Conservation (phyloP, 139 green algal species). For the Tetratostichococcus sp. region DNA sequence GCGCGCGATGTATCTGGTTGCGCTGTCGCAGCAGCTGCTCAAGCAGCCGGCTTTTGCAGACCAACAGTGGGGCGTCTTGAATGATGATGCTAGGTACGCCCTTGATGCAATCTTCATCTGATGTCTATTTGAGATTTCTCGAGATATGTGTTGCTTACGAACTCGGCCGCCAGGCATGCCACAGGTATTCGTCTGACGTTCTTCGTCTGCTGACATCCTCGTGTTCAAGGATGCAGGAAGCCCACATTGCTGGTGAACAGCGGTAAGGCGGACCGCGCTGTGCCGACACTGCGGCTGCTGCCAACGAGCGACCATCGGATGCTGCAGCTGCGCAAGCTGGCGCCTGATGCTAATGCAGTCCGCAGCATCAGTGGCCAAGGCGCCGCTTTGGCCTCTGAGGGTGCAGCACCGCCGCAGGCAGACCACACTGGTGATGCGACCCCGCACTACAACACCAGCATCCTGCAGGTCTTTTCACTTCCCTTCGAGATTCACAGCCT, state of each 20-base stretch:
- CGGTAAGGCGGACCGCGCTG: background rate
- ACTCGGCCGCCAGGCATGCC: too few relatives aligned
- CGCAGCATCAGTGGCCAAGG: background rate
- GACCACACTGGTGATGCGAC: slow-evolving; percentile 33
- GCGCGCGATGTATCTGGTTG: slow-evolving; percentile 55
- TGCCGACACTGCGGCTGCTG: slow-evolving; percentile 36
- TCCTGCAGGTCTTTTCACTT: slow-evolving; percentile 30
- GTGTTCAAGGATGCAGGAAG: background rate
- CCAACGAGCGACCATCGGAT: slow-evolving; percentile 7
- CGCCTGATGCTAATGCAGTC: slow-evolving; percentile 49
- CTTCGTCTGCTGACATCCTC: too few relatives aligned
- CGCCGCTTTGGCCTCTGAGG: background rate
- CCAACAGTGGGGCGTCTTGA: slow-evolving; percentile 28
- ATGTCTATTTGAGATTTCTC: slow-evolving; percentile 31
- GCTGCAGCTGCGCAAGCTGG: slow-evolving; percentile 51
- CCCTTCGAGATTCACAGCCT: too few relatives aligned
- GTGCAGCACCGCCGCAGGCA: background rate
- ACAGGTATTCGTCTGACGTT: too few relatives aligned
- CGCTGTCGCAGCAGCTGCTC: slow-evolving; percentile 33
- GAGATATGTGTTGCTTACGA: too few relatives aligned
- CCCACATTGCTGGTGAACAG: background rate
- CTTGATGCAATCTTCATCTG: slow-evolving; percentile 18
- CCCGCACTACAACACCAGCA: slow-evolving; percentile 64
- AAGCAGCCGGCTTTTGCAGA: slow-evolving; percentile 15
- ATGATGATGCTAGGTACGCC: slow-evolving; percentile 38